A percentile compares a stretch with the other conserved stretches of the same genome.
phyloP scores from a whole-genome alignment of 1,284 basidiomycete species.

The Malassezia arunalokei region DNA sequence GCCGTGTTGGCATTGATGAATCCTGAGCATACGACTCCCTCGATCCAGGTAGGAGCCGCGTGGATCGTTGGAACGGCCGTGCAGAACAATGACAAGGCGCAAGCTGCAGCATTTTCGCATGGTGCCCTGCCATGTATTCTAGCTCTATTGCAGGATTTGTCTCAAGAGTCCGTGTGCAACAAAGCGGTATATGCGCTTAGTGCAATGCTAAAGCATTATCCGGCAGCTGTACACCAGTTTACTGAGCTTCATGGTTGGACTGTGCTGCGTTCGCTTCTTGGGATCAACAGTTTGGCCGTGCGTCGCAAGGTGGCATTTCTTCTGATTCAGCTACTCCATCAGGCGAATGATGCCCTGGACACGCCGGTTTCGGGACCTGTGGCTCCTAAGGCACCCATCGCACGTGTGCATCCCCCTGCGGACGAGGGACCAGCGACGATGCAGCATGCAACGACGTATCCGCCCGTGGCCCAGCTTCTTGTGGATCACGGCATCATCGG shows the following conservation, averaged over 20 bases:
- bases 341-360: slow-evolving; percentile 37
- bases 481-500: slow-evolving; percentile 27
- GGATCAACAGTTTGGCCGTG: slow-evolving; percentile 63
- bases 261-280: slow-evolving; percentile 55
- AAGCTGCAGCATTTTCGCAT: slow-evolving; percentile 56
- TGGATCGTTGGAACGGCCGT: slow-evolving; percentile 91
- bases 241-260: slow-evolving; percentile 58
- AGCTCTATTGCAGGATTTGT: slow-evolving; percentile 46
- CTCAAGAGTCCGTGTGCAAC: slow-evolving; percentile 33
- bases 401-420: slow-evolving; percentile 28
- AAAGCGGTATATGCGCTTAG: slow-evolving; percentile 82
- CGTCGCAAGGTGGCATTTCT: slow-evolving; percentile 77
- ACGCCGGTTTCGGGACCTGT: neutral
- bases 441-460: slow-evolving; percentile 22
- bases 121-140: slow-evolving; percentile 53
- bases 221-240: slow-evolving; percentile 57
- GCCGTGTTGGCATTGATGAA: slow-evolving; percentile 62
- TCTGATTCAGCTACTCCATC: slow-evolving; percentile 63
- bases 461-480: slow-evolving; percentile 34
- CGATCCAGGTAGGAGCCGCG: slow-evolving; percentile 60
- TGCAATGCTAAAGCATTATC: slow-evolving; percentile 70
- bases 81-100: slow-evolving; percentile 87
- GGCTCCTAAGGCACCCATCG: slow-evolving; percentile 22
- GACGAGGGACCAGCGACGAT: slow-evolving; percentile 40
- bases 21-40: slow-evolving; percentile 48